phyloP scores from a whole-genome alignment of 176 grass and related monocot species.

The Avena insularis region DNA sequence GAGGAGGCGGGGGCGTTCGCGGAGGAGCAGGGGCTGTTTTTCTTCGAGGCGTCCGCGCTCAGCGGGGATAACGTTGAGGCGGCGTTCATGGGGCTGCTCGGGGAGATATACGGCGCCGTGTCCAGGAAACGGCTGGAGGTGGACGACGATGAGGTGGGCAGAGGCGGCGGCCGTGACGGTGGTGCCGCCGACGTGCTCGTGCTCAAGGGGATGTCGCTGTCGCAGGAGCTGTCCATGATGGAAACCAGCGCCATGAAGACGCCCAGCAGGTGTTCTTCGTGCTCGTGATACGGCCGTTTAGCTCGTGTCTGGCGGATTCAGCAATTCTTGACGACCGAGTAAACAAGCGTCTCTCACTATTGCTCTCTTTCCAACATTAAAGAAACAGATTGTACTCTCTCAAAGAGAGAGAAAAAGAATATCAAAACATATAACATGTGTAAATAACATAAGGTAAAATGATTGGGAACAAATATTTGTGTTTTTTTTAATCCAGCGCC shows the following conservation, averaged over 20 bases:
- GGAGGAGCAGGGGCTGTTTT: slow-evolving; percentile 89
- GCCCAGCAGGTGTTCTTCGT: slow-evolving; percentile 58
- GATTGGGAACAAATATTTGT: no score
- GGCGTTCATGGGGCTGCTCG: slow-evolving; percentile 64
- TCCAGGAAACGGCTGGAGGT: slow-evolving; percentile 58
- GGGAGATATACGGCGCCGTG: slow-evolving; percentile 71
- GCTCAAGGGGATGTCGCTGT: slow-evolving; percentile 60
- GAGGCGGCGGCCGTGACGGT: background rate
- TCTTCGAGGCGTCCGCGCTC: slow-evolving; percentile 84
- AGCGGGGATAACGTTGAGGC: slow-evolving; percentile 80
- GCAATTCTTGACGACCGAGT: no score
- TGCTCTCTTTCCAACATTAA: no score
- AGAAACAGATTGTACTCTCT: no score
- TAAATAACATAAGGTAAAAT: no score
- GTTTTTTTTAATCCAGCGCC: no score
- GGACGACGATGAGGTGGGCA: slow-evolving; percentile 19
- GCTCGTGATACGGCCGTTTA: slow-evolving; percentile 44
- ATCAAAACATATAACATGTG: no score
- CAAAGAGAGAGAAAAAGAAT: no score
- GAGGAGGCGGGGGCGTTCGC: slow-evolving; percentile 74
- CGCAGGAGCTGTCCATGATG: slow-evolving; percentile 68
- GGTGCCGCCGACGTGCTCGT: slow-evolving; percentile 27
- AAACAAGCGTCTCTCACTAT: no score
- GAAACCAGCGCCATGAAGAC: slow-evolving; percentile 75
- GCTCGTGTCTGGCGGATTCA: no score